A percentile compares a stretch with the other conserved stretches of the same genome.
These are phyloP conservation scores for Acacia acuminata DNA, from an alignment of 306 rosid species.

Conservation along the genomic window DNA sequence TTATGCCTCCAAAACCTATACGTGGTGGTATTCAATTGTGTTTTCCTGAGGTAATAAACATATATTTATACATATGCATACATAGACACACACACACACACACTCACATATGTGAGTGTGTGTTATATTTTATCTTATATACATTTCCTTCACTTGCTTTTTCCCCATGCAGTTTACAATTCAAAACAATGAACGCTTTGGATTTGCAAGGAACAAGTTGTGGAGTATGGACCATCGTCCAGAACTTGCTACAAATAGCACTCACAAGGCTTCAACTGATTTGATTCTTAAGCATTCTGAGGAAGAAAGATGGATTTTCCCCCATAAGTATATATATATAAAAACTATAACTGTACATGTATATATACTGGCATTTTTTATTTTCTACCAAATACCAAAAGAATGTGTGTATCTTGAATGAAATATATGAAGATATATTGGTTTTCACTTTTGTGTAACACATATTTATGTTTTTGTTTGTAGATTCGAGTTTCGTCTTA, in stretches of 20 bases:
- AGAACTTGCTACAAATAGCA: slow-evolving; percentile 50
- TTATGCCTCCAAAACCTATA: slow-evolving; percentile 69
- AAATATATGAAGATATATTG: no score
- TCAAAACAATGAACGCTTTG: slow-evolving; percentile 68
- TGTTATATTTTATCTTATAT: slow-evolving; percentile 28
- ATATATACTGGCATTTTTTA: no score
- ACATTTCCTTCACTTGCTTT: slow-evolving; percentile 3
- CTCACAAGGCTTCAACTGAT: slow-evolving; percentile 58
- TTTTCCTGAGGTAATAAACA: slow-evolving; percentile 68
- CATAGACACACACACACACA: no score
- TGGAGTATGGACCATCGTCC: slow-evolving; percentile 70
- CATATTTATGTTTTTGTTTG: neutral
- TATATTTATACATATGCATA: neutral
- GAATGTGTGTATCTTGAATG: no score
- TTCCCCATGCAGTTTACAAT: slow-evolving; percentile 50
- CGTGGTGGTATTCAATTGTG: slow-evolving; percentile 85
- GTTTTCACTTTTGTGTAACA: no score
- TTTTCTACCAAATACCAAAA: no score
- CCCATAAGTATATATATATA: slow-evolving; percentile 56
- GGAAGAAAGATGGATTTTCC: slow-evolving; percentile 66
- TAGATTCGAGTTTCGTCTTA: slow-evolving; percentile 76
- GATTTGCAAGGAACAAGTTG: slow-evolving; percentile 74
- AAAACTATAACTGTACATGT: no score
- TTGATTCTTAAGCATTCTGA: slow-evolving; percentile 66
- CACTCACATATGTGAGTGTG: slow-evolving; percentile 27